Base-by-base conservation (phyloP, 257 asterid genomes). In the Catharanthus roseus region DNA sequence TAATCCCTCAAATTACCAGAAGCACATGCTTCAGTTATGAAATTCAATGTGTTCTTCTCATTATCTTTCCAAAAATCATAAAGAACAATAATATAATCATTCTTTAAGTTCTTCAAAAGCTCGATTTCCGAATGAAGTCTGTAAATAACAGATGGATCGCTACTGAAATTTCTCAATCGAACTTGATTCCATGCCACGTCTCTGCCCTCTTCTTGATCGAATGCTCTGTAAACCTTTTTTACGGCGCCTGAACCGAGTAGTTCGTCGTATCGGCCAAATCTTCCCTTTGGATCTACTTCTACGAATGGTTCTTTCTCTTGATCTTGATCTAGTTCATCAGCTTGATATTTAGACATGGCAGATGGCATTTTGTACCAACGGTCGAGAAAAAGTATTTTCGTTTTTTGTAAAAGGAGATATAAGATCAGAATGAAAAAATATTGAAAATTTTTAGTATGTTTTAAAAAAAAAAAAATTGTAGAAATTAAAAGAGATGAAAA, bases 1-100 rank as follows among this genome's bases (percentile, higher is more conserved):
- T 90, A 90, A 51, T 84, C 90, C 79, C 93, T 87, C 89, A 90
- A 72, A 80, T 83, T 87, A 67, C 96, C 96, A 0, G 96, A 90
- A 33, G 92, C 85, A 73, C 97, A 88, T 1, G 82, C 97, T 80
- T 90, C 97, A 0, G 97, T 90, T 56, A 90, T 89, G 75, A 90
- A 90, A 79, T 90, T 90, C 80, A 90, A 70, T 2, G 77, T 65
- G 65, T 74, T 66, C 42, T 74, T 74, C 50, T 76, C 80, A 6
- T 8, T 23, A 41, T 76, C 80, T 53, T 76, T 76, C 80, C 80
- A 76, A 26, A 26, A 70, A 50, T 69, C 67, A 60, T 56, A 76
- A 24, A 76, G 67, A 28, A 72, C 80, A 19, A 76, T 76, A n/a
- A 76, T 76, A 36, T 70, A 51, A 39, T 76, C 68, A 9, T 76